Evolutionary conservation across 1,284 basidiomycete genomes (phyloP).

Genomic region (Somion occarium): DNA sequence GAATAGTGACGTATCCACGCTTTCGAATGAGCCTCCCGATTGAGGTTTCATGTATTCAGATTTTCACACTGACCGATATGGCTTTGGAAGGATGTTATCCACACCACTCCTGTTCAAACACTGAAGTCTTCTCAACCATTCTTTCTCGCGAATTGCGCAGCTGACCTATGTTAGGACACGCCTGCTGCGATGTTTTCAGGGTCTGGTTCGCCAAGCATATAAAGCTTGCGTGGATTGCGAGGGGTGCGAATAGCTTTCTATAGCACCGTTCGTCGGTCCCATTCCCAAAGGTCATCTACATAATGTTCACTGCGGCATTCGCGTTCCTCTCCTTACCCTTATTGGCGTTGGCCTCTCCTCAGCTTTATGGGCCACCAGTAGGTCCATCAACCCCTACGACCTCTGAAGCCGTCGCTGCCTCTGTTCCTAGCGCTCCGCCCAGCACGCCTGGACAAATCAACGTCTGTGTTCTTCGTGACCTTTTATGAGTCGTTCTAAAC

Average conservation of each 20-base stretch:
- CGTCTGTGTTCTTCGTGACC: slow-evolving; percentile 24
- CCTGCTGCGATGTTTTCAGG: background rate
- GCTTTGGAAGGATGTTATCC: background rate
- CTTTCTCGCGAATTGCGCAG: slow-evolving; percentile 1
- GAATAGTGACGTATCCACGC: background rate
- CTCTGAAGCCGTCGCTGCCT: slow-evolving; percentile 26
- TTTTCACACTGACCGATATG: no score
- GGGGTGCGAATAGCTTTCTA: background rate
- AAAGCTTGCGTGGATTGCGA: background rate
- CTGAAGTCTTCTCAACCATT: background rate
- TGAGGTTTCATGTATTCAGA: background rate
- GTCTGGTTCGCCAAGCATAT: background rate
- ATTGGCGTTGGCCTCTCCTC: slow-evolving; percentile 31
- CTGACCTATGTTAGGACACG: slow-evolving; percentile 1
- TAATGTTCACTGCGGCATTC: slow-evolving; percentile 20
- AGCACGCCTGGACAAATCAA: slow-evolving; percentile 30
- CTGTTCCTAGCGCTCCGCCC: slow-evolving; percentile 35
- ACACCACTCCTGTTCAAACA: background rate
- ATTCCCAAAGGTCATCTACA: background rate
- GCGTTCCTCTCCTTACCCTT: slow-evolving; percentile 27
- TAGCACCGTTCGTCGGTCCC: background rate
- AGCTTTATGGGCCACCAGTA: slow-evolving; percentile 8
- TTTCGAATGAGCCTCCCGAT: background rate
- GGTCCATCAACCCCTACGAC: slow-evolving; percentile 15
- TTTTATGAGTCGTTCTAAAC: slow-evolving; percentile 3